A percentile compares a stretch with the other conserved stretches of the same genome.
Conservation (phyloP, 2,329 filamentous ascomycete genomes). For the Exophiala phaeomuriformis region DNA sequence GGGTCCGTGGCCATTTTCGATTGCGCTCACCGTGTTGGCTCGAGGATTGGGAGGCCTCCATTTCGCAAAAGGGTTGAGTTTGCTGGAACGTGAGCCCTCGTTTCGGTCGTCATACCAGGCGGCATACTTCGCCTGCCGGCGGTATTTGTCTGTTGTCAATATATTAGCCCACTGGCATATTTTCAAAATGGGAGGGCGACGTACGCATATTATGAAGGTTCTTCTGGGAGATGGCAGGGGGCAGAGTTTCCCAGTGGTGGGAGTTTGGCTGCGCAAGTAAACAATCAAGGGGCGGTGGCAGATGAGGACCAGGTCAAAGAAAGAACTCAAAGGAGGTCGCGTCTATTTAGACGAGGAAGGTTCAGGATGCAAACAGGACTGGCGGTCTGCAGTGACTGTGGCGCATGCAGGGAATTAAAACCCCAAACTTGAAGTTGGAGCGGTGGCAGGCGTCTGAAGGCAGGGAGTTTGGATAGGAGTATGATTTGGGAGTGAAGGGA, state of each 20-base stretch:
- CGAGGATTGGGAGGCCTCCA: constrained; percentile 9
- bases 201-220: constrained; percentile 14
- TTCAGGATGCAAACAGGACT: background rate
- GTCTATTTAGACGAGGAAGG: background rate
- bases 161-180: no score
- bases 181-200: background rate
- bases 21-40: constrained; percentile 5
- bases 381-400: background rate
- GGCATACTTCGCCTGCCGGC: constrained; percentile 21
- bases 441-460: background rate
- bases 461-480: background rate
- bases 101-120: constrained; percentile 24
- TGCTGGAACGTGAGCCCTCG: constrained; percentile 8
- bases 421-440: background rate
- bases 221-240: background rate
- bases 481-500: background rate
- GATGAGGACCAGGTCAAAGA: background rate
- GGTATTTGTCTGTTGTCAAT: constrained; percentile 20
- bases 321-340: background rate
- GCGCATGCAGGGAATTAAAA: background rate
- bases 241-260: background rate
- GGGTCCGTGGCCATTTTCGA: constrained; percentile 13
- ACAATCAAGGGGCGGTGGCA: background rate
- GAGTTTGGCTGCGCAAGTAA: background rate
- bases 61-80: constrained; percentile 21